Evolutionary conservation across 352 stramenopile species (phyloP), one percentile per base, ranked within the genome.

Genomic region (Phytopythium ostracodes): DNA sequence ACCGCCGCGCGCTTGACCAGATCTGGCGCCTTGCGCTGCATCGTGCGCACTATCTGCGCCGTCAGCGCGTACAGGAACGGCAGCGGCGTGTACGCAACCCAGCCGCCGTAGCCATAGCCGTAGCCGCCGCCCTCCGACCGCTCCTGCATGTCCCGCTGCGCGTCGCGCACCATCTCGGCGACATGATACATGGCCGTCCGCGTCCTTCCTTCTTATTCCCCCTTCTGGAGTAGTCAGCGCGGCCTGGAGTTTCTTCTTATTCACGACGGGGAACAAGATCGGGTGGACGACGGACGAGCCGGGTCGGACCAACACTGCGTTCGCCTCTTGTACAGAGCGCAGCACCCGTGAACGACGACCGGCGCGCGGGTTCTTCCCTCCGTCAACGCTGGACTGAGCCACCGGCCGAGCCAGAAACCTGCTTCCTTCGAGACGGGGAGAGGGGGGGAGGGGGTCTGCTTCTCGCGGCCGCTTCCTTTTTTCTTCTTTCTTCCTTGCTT

Each of bases 161-260:
- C 84, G 64, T 94, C 84, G 62, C 84, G 84, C 59, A 94, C 79
- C 67, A 94, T 90, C 72, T 94, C 84, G 22, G 84, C 77, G 27
- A 94, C 68, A 67, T 94, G 84, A 60, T 94, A 94, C 84, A 94
- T 94, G 46, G 8, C 27, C 29, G 24, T 20, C 49, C 12, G 35
- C 33, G 33, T 10, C 9, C 55, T 20, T 31, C 24, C 24, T n/a
- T 49, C 7, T 4, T 24, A 3, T 25, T 20, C 9, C 5, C 31
- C 9, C 7, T 10, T 14, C 33, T 38, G 33, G 33, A 6, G 50
- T 24, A 14, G 27, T 25, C 29, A n/a, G 33, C 33, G 6, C 33
- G 33, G 10, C 6, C 9, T 31, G 49, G 50, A 5, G 35, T 47
- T 46, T 9, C 5, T 49, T n/a, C 42, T 25, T 49, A 15, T 49